Base-by-base conservation (phyloP, 257 asterid genomes). In the Capsicum baccatum region DNA sequence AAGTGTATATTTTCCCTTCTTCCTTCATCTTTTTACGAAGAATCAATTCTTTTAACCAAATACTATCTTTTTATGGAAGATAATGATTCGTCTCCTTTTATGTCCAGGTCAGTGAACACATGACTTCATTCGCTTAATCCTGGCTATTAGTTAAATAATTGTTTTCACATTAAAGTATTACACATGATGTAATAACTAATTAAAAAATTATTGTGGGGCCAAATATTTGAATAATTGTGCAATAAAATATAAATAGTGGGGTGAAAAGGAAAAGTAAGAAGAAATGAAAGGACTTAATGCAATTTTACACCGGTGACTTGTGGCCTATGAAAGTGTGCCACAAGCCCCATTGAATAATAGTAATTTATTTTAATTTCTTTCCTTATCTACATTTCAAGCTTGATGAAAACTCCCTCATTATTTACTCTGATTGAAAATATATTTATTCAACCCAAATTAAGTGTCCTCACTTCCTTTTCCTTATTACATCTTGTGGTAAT, bases 291-390 rank as follows among this genome's bases (percentile, higher is more conserved):
- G 81, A 33, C 48, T 8, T 26, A 26, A 52, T 76, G 63, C 63
- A 76, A 76, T 7, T 52, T 52, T 76, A 26, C 48, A 13, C 42
- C 8, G 63, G 16, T 54, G 81, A 7, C 81, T 52, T 4, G 63
- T 76, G 81, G 81, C 81, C 81, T 76, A 44, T 21, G 81, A 14
- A 52, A 21, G 81, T 8, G 48, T 76, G 81, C 81, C 81, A 76
- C 81, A 76, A 76, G 63, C 81, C 81, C 63, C 81, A 21, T 21
- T 3, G 33, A 26, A 26, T 26, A 26, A 26, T 26, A 52, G 26
- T 54, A 50, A 8, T 52, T 5, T 12, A 26, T 26, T 26, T 26
- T 26, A 26, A 26, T 76, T 74, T 76, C 14, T 4, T 50, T 2
- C n/a, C 52, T 50, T 21, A 21, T 71, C 80, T 47, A 44, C 17